A percentile compares a stretch with the other conserved stretches of the same genome.
phyloP scores from a whole-genome alignment of 768 basidiomycete genomes.

The Pleurotus sapidus region DNA sequence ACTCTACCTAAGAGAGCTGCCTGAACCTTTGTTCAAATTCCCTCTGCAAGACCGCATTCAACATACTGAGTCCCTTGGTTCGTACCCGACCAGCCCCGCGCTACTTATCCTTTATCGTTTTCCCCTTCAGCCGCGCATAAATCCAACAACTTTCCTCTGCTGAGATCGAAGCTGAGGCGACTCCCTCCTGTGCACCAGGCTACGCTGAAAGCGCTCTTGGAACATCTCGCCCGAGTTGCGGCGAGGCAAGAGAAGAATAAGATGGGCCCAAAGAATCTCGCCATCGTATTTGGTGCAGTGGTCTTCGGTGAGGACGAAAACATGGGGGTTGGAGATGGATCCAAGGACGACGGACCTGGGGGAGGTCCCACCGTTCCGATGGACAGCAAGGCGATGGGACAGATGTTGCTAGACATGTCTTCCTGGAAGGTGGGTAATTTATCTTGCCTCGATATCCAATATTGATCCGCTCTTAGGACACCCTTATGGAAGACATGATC shows the following conservation, averaged over 20 bases:
- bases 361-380: neutral
- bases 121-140: constrained; percentile 61
- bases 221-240: constrained; percentile 77
- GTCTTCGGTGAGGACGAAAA: constrained; percentile 90
- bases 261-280: constrained; percentile 92
- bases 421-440: constrained; percentile 56
- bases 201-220: constrained; percentile 75
- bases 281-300: constrained; percentile 86
- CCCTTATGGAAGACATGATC: constrained; percentile 85
- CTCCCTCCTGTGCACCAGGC: constrained; percentile 83
- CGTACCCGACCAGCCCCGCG: constrained; percentile 9
- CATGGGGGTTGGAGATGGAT: neutral
- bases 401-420: constrained; percentile 63
- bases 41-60: constrained; percentile 78
- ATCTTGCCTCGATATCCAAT: neutral
- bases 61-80: constrained; percentile 76
- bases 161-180: constrained; percentile 85
- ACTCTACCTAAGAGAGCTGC: constrained; percentile 83
- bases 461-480: constrained; percentile 24
- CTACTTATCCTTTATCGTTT: neutral
- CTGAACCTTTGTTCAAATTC: constrained; percentile 86
- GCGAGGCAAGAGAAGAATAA: constrained; percentile 74
- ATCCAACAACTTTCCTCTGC: constrained; percentile 64
- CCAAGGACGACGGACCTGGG: constrained; percentile 3
- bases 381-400: constrained; percentile 7